These are phyloP conservation scores for Trichosporon ovoides DNA, from an alignment of 1,284 basidiomycete species.

Conservation along the genomic window DNA sequence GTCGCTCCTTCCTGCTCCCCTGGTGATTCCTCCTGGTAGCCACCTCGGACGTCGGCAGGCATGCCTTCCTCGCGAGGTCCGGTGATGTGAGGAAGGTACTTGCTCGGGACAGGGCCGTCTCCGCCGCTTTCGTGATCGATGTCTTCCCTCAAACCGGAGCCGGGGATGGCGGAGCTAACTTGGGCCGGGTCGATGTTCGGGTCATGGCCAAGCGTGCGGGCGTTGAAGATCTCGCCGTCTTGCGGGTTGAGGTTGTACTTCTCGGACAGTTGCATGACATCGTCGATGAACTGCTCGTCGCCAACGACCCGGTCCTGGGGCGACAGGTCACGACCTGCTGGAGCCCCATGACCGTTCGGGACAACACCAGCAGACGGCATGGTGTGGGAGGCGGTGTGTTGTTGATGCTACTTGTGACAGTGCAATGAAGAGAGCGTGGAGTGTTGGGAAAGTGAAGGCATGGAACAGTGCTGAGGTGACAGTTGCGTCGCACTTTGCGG, in stretches of 20 bases:
- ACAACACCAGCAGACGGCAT: too few relatives aligned
- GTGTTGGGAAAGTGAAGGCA: too few relatives aligned
- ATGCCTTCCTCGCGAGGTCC: neutral
- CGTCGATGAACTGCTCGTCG: neutral
- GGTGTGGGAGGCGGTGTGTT: too few relatives aligned
- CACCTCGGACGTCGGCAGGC: slow-evolving; percentile 8
- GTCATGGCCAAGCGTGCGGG: neutral
- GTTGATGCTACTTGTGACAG: too few relatives aligned
- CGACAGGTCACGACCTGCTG: neutral
- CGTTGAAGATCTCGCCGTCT: neutral
- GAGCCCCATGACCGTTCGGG: too few relatives aligned
- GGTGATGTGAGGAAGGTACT: neutral
- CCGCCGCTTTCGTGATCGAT: neutral
- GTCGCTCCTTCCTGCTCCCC: slow-evolving; percentile 30
- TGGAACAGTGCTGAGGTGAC: too few relatives aligned
- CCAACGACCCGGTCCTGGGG: neutral
- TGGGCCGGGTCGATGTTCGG: neutral
- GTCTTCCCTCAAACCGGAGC: slow-evolving; percentile 10
- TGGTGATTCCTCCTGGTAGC: neutral
- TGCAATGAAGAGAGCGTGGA: too few relatives aligned
- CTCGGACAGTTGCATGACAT: neutral
- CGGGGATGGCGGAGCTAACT: slow-evolving; percentile 11
- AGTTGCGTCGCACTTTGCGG: too few relatives aligned
- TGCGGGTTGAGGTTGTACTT: neutral
- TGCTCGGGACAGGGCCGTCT: neutral